Evolutionary conservation across 2,329 filamentous ascomycete genomes (phyloP), one percentile per base, ranked within the genome.

Genomic region (Fusarium palustre): DNA sequence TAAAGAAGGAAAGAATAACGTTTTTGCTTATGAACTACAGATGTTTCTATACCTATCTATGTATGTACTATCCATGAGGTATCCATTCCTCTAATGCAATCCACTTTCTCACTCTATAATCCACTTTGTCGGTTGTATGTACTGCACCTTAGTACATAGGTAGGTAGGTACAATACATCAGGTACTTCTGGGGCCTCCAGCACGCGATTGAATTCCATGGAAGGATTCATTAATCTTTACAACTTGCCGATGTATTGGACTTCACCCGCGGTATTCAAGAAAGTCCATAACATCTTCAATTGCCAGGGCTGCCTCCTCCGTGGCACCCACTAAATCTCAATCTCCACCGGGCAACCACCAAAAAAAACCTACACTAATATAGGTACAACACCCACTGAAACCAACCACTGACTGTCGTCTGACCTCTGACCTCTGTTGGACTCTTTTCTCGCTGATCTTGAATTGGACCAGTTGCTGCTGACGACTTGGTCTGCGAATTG

Each of bases 401-500:
- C 43, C 55, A 34, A 20, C 54, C 38, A 38, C 48, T 38, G 34
- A 38, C 39, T 38, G 34, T 53, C 46, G 50, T 30, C 28, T 46
- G 43, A 42, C 50, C 38, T 36, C 18, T 50, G 18, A 52, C 55
- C 34, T 28, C 48, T 22, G 13, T 22, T 15, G 15, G 41, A 25
- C 34, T 46, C 47, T 50, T 47, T 36, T 53, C 60, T 53, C 33
- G 49, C 66, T 57, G 65, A 68, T 50, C 55, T 68, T 24, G 42
- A 59, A 57, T 62, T 58, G 62, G 54, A 56, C 60, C 68, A 69
- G 63, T 74, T 65, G 62, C 64, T 66, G 68, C 72, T 62, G 69
- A 61, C 70, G 59, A 50, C 64, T 60, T 67, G 55, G 54, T 67
- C 56, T 74, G 68, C 67, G 72, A 75, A 75, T 74, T 71, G 72